Evolutionary conservation across 2,329 filamentous ascomycete species (phyloP).

Genomic region (Fusarium kyushuense): DNA sequence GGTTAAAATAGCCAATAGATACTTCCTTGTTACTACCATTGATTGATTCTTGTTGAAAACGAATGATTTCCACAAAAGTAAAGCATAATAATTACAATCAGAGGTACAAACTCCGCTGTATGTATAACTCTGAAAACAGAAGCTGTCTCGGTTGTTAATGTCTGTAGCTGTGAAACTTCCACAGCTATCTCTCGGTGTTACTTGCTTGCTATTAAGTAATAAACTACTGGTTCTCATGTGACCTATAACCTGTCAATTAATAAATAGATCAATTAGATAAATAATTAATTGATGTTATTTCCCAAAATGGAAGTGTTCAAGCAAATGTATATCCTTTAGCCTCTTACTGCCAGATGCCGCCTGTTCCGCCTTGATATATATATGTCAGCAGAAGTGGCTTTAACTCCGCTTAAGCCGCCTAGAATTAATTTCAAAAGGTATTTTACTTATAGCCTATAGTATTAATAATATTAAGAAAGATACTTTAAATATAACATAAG

Average conservation of each 20-base stretch:
- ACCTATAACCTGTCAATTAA: conserved; percentile 20
- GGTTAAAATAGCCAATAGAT: conserved; percentile 41
- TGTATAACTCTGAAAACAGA: conserved; percentile 1
- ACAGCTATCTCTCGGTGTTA: conserved; percentile 3
- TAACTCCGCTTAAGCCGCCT: conserved; percentile 26
- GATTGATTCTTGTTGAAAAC: not conserved
- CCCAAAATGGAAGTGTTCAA: not conserved
- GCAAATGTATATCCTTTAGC: not conserved
- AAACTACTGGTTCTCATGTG: conserved; percentile 7
- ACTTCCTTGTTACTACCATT: conserved; percentile 31
- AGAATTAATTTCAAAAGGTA: not conserved
- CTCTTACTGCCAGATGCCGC: conserved; percentile 28
- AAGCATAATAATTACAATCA: not conserved
- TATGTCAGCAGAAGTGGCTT: conserved; percentile 11
- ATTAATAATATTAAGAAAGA: not conserved
- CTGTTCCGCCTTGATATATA: conserved; percentile 7
- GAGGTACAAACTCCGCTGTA: not conserved
- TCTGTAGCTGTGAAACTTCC: not conserved
- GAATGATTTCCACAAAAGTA: not conserved
- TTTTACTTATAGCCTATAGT: not conserved
- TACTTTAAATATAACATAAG: not conserved
- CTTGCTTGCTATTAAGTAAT: conserved; percentile 17
- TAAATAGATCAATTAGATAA: conserved; percentile 20
- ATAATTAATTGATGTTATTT: conserved; percentile 1
- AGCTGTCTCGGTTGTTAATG: conserved; percentile 4